These are phyloP conservation scores for Euclidium syriacum DNA, from an alignment of 345 rosid genomes.

Conservation along the genomic window DNA sequence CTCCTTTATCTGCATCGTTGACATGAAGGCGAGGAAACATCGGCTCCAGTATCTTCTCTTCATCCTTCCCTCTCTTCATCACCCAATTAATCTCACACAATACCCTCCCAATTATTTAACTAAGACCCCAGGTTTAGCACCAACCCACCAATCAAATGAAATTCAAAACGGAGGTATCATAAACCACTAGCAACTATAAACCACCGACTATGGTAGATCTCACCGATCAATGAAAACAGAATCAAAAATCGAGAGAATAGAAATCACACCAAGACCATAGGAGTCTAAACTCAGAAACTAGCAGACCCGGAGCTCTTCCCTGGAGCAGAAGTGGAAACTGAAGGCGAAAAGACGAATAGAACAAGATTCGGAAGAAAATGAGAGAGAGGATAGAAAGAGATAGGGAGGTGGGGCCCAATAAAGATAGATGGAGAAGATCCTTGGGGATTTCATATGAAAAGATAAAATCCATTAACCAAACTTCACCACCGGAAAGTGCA, in stretches of 20 bases:
- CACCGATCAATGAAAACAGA: neutral
- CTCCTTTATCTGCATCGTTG: slow-evolving; percentile 84
- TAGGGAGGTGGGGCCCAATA: slow-evolving; percentile 23
- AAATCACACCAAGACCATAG: neutral
- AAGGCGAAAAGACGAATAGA: too few relatives aligned
- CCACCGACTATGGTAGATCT: slow-evolving; percentile 13
- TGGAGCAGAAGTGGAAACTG: too few relatives aligned
- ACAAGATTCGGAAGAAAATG: slow-evolving; percentile 7
- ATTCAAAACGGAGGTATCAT: neutral
- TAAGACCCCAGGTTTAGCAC: too few relatives aligned
- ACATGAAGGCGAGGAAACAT: slow-evolving; percentile 95
- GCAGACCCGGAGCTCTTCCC: neutral
- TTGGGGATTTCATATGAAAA: neutral
- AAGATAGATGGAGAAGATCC: slow-evolving; percentile 26
- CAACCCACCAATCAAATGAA: neutral
- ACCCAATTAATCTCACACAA: slow-evolving; percentile 13
- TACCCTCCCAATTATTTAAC: neutral
- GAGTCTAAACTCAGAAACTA: neutral
- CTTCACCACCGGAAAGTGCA: slow-evolving; percentile 8
- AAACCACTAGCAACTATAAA: neutral
- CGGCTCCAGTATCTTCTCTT: slow-evolving; percentile 64
- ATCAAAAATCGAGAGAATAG: neutral
- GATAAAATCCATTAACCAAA: neutral
- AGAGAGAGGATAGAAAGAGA: slow-evolving; percentile 23
- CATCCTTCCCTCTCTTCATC: slow-evolving; percentile 80